Evolutionary conservation across 805 yeast genomes (phyloP), one percentile per base, ranked within the genome.

Genomic region (Suhomyces canberraensis): DNA sequence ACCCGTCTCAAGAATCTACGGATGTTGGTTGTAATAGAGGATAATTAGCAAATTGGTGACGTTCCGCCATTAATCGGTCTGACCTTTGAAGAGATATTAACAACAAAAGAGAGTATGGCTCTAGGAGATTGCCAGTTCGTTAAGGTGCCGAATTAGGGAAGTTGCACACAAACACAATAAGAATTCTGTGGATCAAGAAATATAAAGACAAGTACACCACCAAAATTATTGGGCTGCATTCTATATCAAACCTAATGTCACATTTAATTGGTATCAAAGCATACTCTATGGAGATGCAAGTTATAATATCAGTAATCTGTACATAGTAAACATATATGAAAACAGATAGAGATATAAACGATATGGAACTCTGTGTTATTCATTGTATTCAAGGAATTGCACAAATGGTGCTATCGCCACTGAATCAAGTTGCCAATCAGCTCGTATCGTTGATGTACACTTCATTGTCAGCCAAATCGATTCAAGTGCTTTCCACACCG

Each of bases 331-430:
- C 6, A 52, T 69, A 30, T 81, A 74, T 51, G 86, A 80, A 53
- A 71, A 83, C 1, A 87, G 81, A 4, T 64, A n/a, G 89, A 47
- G 91, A 84, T 52, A 66, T 75, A 25, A 44, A 64, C 15, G 69
- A 73, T 24, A 66, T 80, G 64, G 53, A 45, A 7, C 47, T 68
- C 2, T 72, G 69, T 33, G 54, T 64, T 11, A 49, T 64, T 0
- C 76, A 81, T 0, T 51, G 68, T 5, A 41, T 79, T n/a, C 40
- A 48, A 11, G 37, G 29, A 1, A 52, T 82, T 16, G 71, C 68
- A 32, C 34, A 33, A 0, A 30, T 48, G 8, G 62, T 66, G 59
- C 39, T 60, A 26, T 33, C 18, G n/a, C 52, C 50, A 39, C 51
- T 52, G 47, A 27, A 50, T 43, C 37, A 42, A 44, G 52, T 58